These are phyloP conservation scores for Clonostachys rhizophaga DNA, from an alignment of 2,329 filamentous ascomycete species.

Conservation along the genomic window DNA sequence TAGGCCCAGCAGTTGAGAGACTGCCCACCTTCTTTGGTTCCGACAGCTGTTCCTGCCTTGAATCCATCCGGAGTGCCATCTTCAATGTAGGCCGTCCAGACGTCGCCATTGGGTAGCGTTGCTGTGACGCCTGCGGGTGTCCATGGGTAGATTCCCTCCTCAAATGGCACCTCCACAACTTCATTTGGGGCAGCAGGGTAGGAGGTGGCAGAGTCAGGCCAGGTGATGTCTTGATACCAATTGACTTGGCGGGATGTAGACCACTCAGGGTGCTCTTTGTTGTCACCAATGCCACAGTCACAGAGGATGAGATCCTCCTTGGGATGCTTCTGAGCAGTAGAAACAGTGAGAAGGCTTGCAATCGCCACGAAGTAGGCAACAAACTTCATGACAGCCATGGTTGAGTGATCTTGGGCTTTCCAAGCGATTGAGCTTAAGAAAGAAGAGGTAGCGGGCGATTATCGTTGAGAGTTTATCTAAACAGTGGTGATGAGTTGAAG, in stretches of 20 bases:
- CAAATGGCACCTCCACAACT: slow-evolving; percentile 30
- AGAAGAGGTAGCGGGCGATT: too few species aligned
- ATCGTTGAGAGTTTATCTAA: too few species aligned
- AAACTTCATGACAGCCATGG: too few species aligned
- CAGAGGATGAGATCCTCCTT: slow-evolving; percentile 32
- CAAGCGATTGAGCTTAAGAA: too few species aligned
- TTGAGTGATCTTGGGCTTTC: too few species aligned
- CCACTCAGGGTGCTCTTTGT: slow-evolving; percentile 29
- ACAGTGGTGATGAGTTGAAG: too few species aligned
- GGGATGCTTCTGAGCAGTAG: slow-evolving; percentile 15
- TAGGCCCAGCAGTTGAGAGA: slow-evolving; percentile 35
- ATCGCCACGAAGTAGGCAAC: slow-evolving; percentile 9
- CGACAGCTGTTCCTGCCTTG: slow-evolving; percentile 31
- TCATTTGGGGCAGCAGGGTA: slow-evolving; percentile 29
- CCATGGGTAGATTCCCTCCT: slow-evolving; percentile 31
- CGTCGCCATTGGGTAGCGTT: slow-evolving; percentile 28
- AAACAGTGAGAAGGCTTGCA: slow-evolving; percentile 12
- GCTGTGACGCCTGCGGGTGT: slow-evolving; percentile 26
- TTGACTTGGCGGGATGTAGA: slow-evolving; percentile 38
- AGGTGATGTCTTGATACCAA: slow-evolving; percentile 31
- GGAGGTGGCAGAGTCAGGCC: slow-evolving; percentile 23
- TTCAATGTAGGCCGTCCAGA: slow-evolving; percentile 35
- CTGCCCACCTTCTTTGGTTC: slow-evolving; percentile 29
- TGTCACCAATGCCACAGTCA: slow-evolving; percentile 35
- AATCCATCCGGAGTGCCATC: slow-evolving; percentile 32